phyloP scores from a whole-genome alignment of 2,329 filamentous ascomycete species.

The Nemania abortiva region DNA sequence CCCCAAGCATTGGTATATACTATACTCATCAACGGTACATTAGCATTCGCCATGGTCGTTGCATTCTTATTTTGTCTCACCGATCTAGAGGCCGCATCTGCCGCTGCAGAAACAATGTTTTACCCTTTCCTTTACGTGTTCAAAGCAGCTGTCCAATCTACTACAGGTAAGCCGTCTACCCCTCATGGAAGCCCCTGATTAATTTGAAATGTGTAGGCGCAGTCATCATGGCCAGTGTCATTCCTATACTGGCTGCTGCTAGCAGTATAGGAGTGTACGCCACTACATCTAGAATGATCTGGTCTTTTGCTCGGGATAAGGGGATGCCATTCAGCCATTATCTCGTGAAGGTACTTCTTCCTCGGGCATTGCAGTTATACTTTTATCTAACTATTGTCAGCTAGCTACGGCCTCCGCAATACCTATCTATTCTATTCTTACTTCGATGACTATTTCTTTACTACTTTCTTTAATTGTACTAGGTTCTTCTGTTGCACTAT shows the following conservation, averaged over 20 bases:
- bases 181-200: too few relatives aligned
- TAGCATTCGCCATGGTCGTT: slow-evolving; percentile 41
- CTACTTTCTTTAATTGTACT: slow-evolving; percentile 2
- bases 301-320: slow-evolving; percentile 46
- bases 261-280: slow-evolving; percentile 40
- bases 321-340: slow-evolving; percentile 31
- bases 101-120: background rate
- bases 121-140: background rate
- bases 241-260: slow-evolving; percentile 32
- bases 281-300: slow-evolving; percentile 43
- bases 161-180: too few relatives aligned
- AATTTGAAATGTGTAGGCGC: background rate
- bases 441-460: background rate
- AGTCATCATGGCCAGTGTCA: background rate
- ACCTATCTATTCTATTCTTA: background rate
- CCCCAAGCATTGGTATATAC: slow-evolving; percentile 42
- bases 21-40: slow-evolving; percentile 40
- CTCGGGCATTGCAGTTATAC: too few relatives aligned
- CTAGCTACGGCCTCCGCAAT: background rate
- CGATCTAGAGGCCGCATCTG: background rate
- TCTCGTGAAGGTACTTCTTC: slow-evolving; percentile 2
- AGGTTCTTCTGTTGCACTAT: background rate
- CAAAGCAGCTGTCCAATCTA: background rate
- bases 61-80: slow-evolving; percentile 41
- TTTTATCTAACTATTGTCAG: background rate